Evolutionary conservation across 2,329 filamentous ascomycete genomes (phyloP).

Genomic region (Microcera coccophila): DNA sequence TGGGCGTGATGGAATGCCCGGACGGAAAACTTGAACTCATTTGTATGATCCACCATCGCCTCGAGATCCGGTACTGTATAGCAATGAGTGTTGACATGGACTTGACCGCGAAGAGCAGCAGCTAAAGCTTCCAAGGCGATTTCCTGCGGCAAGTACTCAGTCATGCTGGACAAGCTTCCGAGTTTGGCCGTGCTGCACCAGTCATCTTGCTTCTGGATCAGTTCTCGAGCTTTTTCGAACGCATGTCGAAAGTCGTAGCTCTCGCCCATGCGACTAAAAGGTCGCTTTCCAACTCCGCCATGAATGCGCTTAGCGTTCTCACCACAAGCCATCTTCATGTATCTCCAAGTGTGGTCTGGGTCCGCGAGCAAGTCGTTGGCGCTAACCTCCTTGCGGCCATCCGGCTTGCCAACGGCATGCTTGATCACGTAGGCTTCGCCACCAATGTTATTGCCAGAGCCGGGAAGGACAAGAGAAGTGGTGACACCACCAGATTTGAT

Average conservation of each 20-base stretch:
- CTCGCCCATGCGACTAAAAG: constrained; percentile 61
- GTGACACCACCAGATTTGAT: constrained; percentile 73
- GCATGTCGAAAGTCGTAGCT: constrained; percentile 66
- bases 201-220: constrained; percentile 60
- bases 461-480: constrained; percentile 62
- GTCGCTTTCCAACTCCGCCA: constrained; percentile 50
- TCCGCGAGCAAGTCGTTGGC: constrained; percentile 62
- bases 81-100: constrained; percentile 68
- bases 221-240: constrained; percentile 57
- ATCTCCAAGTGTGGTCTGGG: constrained; percentile 61
- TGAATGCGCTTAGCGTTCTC: constrained; percentile 65
- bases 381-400: constrained; percentile 61
- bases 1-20: constrained; percentile 69
- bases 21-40: constrained; percentile 66
- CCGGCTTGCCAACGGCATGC: constrained; percentile 56
- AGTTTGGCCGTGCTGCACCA: constrained; percentile 59
- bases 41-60: constrained; percentile 65
- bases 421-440: constrained; percentile 69
- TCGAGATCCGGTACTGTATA: constrained; percentile 68
- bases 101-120: constrained; percentile 62
- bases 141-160: constrained; percentile 57
- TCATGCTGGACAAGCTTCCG: constrained; percentile 48
- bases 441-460: constrained; percentile 69
- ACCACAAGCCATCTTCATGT: constrained; percentile 74
- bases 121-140: constrained; percentile 60